phyloP scores from a whole-genome alignment of 257 asterid genomes.

The Jacaranda mimosifolia region DNA sequence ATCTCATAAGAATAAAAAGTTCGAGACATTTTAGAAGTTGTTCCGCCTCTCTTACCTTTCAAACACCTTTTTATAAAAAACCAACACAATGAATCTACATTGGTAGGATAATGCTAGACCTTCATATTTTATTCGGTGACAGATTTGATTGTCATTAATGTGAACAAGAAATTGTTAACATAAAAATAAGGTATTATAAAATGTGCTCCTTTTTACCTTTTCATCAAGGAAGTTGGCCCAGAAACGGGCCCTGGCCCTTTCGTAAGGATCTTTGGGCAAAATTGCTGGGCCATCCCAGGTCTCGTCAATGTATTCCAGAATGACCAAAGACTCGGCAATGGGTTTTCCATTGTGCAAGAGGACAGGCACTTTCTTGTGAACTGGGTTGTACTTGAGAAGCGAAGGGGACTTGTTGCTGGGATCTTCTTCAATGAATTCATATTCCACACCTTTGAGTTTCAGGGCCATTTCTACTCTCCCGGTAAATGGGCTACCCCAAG shows the following conservation, averaged over 20 bases:
- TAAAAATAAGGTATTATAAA: too few species aligned
- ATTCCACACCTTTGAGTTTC: slow-evolving; percentile 52
- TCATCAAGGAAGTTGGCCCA: slow-evolving; percentile 62
- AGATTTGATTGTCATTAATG: too few species aligned
- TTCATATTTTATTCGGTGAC: too few species aligned
- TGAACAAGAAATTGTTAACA: too few species aligned
- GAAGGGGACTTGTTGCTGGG: slow-evolving; percentile 45
- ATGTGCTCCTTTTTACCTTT: slow-evolving; percentile 40
- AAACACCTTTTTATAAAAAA: too few species aligned
- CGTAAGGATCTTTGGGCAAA: slow-evolving; percentile 52
- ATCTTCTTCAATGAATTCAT: slow-evolving; percentile 52
- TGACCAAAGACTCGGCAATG: slow-evolving; percentile 49
- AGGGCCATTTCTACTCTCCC: slow-evolving; percentile 53
- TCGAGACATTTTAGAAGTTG: too few species aligned
- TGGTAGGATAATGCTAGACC: too few species aligned
- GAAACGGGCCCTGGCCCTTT: slow-evolving; percentile 56
- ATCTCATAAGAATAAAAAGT: too few species aligned
- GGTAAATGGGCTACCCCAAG: slow-evolving; percentile 50
- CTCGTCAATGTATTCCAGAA: slow-evolving; percentile 66
- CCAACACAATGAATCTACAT: too few species aligned
- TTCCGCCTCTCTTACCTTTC: too few species aligned
- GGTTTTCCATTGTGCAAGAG: slow-evolving; percentile 58
- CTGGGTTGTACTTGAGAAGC: slow-evolving; percentile 56
- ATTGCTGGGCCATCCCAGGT: slow-evolving; percentile 48
- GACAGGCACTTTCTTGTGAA: slow-evolving; percentile 54